Evolutionary conservation across 2,329 filamentous ascomycete species (phyloP), one percentile per base, ranked within the genome.

Genomic region (Xylaria sp.): DNA sequence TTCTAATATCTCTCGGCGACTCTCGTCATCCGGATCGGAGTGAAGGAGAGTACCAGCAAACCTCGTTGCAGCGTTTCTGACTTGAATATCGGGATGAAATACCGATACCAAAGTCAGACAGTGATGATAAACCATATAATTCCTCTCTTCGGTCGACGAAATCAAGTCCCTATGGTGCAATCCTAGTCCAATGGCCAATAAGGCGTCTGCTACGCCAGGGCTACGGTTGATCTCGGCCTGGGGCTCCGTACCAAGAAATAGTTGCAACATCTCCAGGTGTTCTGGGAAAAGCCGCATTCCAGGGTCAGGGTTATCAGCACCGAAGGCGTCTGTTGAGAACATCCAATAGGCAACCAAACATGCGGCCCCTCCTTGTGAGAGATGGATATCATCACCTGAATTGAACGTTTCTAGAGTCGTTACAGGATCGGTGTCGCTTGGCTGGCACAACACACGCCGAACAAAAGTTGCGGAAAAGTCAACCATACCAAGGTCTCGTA

Each of bases 51-150:
- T 75, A 7, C 87, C 87, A 2, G 87, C 87, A 13, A 89, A 81
- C 2, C 80, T 78, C 2, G 83, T 87, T 3, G 86, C 83, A 0
- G 86, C 85, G 71, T 88, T 88, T 66, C 87, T 83, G 26, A 87
- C 84, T 15, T 82, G 80, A 4, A 88, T 76, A 20, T 83, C 81
- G 0, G 85, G 85, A 74, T 90, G 88, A 72, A 88, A 88, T 40
- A 88, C 83, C 31, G 86, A 83, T 54, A 88, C 80, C 42, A 89
- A 83, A 0, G 87, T 89, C 23, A 88, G 72, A 69, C 86, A 79
- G 77, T 90, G 89, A 70, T 89, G 86, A 76, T 90, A 89, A 1
- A 84, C 80, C 83, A 90, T 88, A 71, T 86, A 89, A 46, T 84
- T 80, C 59, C 65, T 78, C 73, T 66, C 79, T 70, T 76, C 79